Evolutionary conservation across 441 rosid genomes (phyloP), one percentile per base, ranked within the genome.

Genomic region (Brassica hybrid): DNA sequence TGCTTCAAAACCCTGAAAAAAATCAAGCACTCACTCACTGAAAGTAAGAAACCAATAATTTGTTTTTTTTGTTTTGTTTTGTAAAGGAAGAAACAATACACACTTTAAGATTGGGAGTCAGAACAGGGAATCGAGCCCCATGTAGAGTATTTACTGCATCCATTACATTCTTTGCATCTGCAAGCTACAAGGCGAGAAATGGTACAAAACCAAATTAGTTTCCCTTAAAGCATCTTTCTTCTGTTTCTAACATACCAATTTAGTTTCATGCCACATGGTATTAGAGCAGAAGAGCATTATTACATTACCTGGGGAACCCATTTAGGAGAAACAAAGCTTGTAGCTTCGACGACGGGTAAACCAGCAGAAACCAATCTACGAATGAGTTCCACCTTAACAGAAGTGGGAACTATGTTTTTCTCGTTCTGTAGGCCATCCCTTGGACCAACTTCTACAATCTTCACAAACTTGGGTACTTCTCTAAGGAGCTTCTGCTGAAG

Each of bases 261-360:
- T n/a, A n/a, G n/a, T n/a, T n/a, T n/a, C n/a, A n/a, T n/a, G n/a
- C n/a, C n/a, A n/a, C n/a, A n/a, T n/a, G n/a, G n/a, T n/a, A n/a
- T n/a, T n/a, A n/a, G n/a, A n/a, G n/a, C n/a, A n/a, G n/a, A n/a
- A 41, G 12, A 67, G 16, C 48, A 66, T 36, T 27, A 27, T 8
- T 36, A n/a, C n/a, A n/a, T 62, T 87, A 95, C 99, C 97, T 90
- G 98, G 65, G 98, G 98, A 83, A 93, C 97, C 98, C 97, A 96
- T 85, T 92, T 96, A 9, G 98, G 99, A 13, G 99, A 96, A 65
- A 96, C 99, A 85, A 96, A 96, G 85, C 99, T 91, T 77, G 99
- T 93, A 78, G 97, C 97, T 84, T 96, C 99, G 41, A 93, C 97
- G 27, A 93, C 98, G 2, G 90, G 79, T 82, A 96, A 82, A 21